Percentiles rank a stretch among this genome's conserved stretches.
phyloP scores from a whole-genome alignment of 1,284 basidiomycete species.

The Schizophyllum commune region DNA sequence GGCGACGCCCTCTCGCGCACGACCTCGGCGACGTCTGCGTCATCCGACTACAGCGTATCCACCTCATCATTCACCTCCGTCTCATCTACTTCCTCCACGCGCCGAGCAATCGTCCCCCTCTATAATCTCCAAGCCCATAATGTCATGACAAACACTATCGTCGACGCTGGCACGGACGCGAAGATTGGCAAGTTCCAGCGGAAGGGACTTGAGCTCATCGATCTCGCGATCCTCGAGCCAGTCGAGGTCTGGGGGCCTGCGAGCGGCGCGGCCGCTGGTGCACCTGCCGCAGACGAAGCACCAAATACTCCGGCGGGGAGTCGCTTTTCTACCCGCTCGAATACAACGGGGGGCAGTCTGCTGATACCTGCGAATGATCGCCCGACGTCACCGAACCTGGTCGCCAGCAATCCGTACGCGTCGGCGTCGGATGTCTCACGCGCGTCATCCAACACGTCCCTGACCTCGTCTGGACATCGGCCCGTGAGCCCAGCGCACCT shows the following conservation, averaged over 20 bases:
- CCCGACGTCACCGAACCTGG: slow-evolving; percentile 3
- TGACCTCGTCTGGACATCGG: slow-evolving; percentile 15
- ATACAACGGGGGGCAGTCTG: neutral
- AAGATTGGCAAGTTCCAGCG: slow-evolving; percentile 89
- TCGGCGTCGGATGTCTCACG: slow-evolving; percentile 12
- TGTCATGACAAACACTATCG: slow-evolving; percentile 85
- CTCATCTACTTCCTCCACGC: slow-evolving; percentile 37
- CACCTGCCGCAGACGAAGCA: slow-evolving; percentile 1
- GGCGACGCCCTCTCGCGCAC: slow-evolving; percentile 26
- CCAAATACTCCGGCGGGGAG: neutral
- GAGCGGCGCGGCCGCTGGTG: slow-evolving; percentile 7
- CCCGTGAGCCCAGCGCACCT: slow-evolving; percentile 16
- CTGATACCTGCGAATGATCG: slow-evolving; percentile 3
- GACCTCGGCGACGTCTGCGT: slow-evolving; percentile 35
- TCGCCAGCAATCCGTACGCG: slow-evolving; percentile 5
- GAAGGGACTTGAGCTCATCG: slow-evolving; percentile 76
- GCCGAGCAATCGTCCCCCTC: slow-evolving; percentile 82
- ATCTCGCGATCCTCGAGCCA: slow-evolving; percentile 72
- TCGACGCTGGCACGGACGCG: slow-evolving; percentile 91
- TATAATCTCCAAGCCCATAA: slow-evolving; percentile 94
- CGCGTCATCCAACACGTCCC: slow-evolving; percentile 11
- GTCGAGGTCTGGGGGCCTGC: slow-evolving; percentile 64
- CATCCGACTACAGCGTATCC: slow-evolving; percentile 21
- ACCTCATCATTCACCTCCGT: slow-evolving; percentile 37
- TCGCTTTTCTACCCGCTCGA: slow-evolving; percentile 3